Conservation (phyloP, 371 early-diverging fungal species). For the Furculomyces boomerangus region DNA sequence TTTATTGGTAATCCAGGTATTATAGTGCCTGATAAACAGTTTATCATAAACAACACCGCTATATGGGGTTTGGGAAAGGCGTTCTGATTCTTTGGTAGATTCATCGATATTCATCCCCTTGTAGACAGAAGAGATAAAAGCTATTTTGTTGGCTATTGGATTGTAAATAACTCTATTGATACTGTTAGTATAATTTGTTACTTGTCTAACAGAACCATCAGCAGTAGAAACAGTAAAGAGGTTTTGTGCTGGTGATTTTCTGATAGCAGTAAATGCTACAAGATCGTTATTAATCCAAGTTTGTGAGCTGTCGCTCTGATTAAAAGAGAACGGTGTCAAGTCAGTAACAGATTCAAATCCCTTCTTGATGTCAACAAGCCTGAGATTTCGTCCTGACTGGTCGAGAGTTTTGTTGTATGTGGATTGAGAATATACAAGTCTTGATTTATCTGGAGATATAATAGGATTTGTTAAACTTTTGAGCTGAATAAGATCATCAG, state of each 20-base stretch:
- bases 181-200: not conserved
- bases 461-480: slow-evolving; percentile 10
- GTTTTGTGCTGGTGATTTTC: slow-evolving; percentile 9
- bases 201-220: not conserved
- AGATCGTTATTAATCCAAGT: slow-evolving; percentile 11
- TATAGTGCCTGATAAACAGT: slow-evolving; percentile 20
- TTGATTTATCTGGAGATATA: slow-evolving; percentile 11
- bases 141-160: slow-evolving; percentile 1
- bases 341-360: slow-evolving; percentile 2
- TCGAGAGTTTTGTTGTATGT: slow-evolving; percentile 17
- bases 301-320: slow-evolving; percentile 7
- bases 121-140: slow-evolving; percentile 9
- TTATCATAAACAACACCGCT: slow-evolving; percentile 13
- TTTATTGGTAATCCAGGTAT: slow-evolving; percentile 14
- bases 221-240: not conserved
- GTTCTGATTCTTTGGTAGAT: slow-evolving; percentile 6
- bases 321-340: slow-evolving; percentile 4
- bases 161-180: slow-evolving; percentile 8
- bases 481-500: slow-evolving; percentile 19
- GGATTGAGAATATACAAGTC: slow-evolving; percentile 13
- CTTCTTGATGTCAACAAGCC: slow-evolving; percentile 5
- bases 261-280: slow-evolving; percentile 9
- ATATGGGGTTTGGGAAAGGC: slow-evolving; percentile 2
- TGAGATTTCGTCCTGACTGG: slow-evolving; percentile 9
- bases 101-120: slow-evolving; percentile 10